Evolutionary conservation across 164 flowering plant genomes (phyloP).

Genomic region (Piper longum): DNA sequence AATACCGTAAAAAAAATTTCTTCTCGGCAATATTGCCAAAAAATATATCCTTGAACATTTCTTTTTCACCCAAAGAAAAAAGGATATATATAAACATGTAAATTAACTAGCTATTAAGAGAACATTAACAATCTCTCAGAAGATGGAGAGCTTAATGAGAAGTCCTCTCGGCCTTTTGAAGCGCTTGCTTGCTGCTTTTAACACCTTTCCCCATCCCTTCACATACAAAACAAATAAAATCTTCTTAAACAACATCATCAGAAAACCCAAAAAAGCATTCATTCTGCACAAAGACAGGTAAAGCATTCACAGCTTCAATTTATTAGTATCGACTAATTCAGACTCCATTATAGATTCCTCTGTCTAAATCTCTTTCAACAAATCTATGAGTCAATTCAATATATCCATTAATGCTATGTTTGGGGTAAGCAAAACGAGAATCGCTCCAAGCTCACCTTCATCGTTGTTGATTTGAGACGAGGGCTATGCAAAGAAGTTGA

Average conservation of each 20-base stretch:
- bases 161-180: constrained; percentile 33
- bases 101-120: too few relatives aligned
- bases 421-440: background rate
- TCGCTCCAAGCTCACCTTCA: constrained; percentile 11
- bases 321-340: background rate
- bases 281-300: background rate
- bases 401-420: background rate
- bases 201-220: constrained; percentile 34
- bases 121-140: too few relatives aligned
- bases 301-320: background rate
- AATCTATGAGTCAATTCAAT: too few relatives aligned
- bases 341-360: too few relatives aligned
- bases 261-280: background rate
- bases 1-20: too few relatives aligned
- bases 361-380: too few relatives aligned
- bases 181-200: constrained; percentile 37
- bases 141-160: background rate
- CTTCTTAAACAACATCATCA: background rate
- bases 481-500: constrained; percentile 18
- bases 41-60: too few relatives aligned
- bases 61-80: too few relatives aligned
- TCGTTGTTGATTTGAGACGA: constrained; percentile 9
- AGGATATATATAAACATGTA: too few relatives aligned
- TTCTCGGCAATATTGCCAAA: too few relatives aligned
- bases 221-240: background rate